phyloP scores from a whole-genome alignment of 768 basidiomycete genomes.

The Kwoniella dendrophila region DNA sequence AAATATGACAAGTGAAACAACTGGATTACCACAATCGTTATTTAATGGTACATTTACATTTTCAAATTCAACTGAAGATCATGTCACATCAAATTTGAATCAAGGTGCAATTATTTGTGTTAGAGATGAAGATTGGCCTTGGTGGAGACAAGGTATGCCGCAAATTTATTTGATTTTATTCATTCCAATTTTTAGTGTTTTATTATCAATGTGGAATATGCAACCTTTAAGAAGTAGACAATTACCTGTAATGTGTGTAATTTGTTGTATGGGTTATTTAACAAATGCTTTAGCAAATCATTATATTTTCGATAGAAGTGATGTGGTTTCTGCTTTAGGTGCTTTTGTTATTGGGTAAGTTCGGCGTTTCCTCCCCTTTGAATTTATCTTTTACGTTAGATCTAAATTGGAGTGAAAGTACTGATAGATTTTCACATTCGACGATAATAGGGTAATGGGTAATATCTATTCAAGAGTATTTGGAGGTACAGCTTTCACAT shows the following conservation, averaged over 20 bases:
- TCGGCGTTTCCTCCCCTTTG: background rate
- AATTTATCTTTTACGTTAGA: background rate
- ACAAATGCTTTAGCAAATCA: slow-evolving; percentile 79
- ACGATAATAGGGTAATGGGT: slow-evolving; percentile 62
- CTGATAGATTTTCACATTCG: no score
- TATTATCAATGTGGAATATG: slow-evolving; percentile 74
- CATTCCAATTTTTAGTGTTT: slow-evolving; percentile 57
- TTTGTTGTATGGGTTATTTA: slow-evolving; percentile 60
- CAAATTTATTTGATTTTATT: slow-evolving; percentile 60
- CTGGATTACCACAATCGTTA: slow-evolving; percentile 2
- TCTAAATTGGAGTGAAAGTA: no score
- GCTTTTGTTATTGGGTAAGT: slow-evolving; percentile 72
- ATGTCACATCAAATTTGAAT: slow-evolving; percentile 57
- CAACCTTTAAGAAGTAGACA: slow-evolving; percentile 74
- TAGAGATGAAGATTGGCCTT: slow-evolving; percentile 66
- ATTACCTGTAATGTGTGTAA: slow-evolving; percentile 62
- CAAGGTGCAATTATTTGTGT: slow-evolving; percentile 66
- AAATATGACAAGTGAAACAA: background rate
- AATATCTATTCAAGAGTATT: slow-evolving; percentile 77
- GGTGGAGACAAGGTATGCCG: slow-evolving; percentile 82
- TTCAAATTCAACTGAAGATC: slow-evolving; percentile 40
- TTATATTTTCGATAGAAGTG: slow-evolving; percentile 69
- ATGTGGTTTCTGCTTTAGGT: slow-evolving; percentile 77
- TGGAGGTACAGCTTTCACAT: slow-evolving; percentile 68
- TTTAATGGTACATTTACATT: slow-evolving; percentile 54